Evolutionary conservation across 1,139 yeast species (phyloP).

Genomic region (Casaregolazyma suthepensis): DNA sequence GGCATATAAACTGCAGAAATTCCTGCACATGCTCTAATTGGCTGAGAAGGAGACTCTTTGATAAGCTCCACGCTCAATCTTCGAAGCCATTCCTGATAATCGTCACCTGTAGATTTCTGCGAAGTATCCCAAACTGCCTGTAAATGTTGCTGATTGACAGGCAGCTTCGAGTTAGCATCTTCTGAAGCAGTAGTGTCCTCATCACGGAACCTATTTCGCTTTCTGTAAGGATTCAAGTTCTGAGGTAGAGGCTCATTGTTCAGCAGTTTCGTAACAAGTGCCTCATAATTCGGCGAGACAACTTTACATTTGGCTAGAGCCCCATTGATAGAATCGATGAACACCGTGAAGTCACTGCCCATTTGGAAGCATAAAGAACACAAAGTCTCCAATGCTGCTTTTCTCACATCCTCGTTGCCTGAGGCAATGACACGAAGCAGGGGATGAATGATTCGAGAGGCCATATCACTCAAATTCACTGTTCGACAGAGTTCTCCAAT

Average conservation of each 20-base stretch:
- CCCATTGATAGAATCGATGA: conserved; percentile 78
- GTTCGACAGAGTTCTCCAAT: conserved; percentile 74
- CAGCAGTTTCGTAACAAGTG: conserved; percentile 65
- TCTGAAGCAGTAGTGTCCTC: conserved; percentile 52
- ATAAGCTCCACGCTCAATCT: conserved; percentile 77
- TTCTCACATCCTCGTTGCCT: conserved; percentile 56
- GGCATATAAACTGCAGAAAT: conserved; percentile 87
- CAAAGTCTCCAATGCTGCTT: conserved; percentile 69
- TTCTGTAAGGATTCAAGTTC: conserved; percentile 51
- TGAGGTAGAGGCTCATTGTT: conserved; percentile 90
- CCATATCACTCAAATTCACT: conserved; percentile 77
- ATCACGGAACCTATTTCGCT: conserved; percentile 42
- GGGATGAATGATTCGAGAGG: conserved; percentile 87
- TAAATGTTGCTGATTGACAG: conserved; percentile 70
- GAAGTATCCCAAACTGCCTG: conserved; percentile 90
- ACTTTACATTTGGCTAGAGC: conserved; percentile 58
- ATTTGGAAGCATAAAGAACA: conserved; percentile 73
- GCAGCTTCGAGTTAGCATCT: conserved; percentile 67
- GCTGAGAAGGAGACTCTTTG: conserved; percentile 92
- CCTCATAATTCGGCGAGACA: conserved; percentile 73
- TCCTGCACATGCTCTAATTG: conserved; percentile 88
- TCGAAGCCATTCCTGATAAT: conserved; percentile 98
- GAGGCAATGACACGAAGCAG: conserved; percentile 61
- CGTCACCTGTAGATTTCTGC: conserved; percentile 84
- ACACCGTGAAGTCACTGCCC: conserved; percentile 80